Evolutionary conservation across 352 stramenopile genomes (phyloP).

Genomic region (Phytopythium kandeliae): DNA sequence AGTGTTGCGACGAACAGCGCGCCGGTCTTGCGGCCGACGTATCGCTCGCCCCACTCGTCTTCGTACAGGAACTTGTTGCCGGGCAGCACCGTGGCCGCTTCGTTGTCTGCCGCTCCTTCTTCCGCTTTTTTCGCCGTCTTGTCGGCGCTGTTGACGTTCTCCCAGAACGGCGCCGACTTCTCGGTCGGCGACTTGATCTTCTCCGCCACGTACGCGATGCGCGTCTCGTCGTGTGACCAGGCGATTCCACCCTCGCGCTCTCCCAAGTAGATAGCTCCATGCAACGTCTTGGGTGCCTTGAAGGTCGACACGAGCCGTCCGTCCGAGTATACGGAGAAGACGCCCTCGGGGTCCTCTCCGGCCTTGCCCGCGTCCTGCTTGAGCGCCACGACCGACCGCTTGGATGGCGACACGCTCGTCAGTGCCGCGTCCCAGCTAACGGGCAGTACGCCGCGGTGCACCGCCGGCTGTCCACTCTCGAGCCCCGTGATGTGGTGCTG

Average conservation of each 20-base stretch:
- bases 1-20: conserved; percentile 65
- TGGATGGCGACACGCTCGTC: conserved; percentile 55
- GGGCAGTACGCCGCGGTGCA: conserved; percentile 32
- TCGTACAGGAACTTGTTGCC: conserved; percentile 65
- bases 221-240: conserved; percentile 72
- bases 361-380: conserved; percentile 45
- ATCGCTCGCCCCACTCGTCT: conserved; percentile 84
- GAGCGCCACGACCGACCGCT: conserved; percentile 44
- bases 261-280: conserved; percentile 63
- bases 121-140: conserved; percentile 8
- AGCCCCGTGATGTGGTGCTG: conserved; percentile 39
- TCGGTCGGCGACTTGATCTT: conserved; percentile 29
- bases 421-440: conserved; percentile 27
- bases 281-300: conserved; percentile 61
- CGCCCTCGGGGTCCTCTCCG: conserved; percentile 22
- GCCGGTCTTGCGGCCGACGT: conserved; percentile 66
- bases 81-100: conserved; percentile 9
- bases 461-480: conserved; percentile 10
- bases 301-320: conserved; percentile 38
- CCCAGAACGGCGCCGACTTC: conserved; percentile 32
- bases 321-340: conserved; percentile 52
- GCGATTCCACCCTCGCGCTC: conserved; percentile 65
- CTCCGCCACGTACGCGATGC: conserved; percentile 73
- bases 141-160: conserved; percentile 40
- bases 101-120: background rate